phyloP scores from a whole-genome alignment of 805 yeast genomes.

The Ogataea thermomethanolica region DNA sequence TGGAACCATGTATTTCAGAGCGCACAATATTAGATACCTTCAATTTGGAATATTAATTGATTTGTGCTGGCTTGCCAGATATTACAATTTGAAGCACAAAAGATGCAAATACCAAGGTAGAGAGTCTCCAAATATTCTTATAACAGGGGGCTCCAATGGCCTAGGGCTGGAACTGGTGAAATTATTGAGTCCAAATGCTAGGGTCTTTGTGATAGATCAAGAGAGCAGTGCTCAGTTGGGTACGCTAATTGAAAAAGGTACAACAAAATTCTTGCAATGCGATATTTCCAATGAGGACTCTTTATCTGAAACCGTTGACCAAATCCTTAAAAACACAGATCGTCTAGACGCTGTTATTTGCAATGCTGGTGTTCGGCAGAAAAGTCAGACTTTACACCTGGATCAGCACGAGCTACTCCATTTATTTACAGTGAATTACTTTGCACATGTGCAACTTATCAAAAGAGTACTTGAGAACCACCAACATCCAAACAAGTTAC shows the following conservation, averaged over 20 bases:
- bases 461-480: slow-evolving; percentile 27
- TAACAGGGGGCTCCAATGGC: slow-evolving; percentile 53
- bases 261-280: slow-evolving; percentile 26
- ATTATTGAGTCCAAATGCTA: slow-evolving; percentile 13
- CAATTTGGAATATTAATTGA: slow-evolving; percentile 10
- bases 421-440: slow-evolving; percentile 40
- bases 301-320: slow-evolving; percentile 27
- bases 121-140: slow-evolving; percentile 28
- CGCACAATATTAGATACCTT: slow-evolving; percentile 3
- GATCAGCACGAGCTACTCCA: slow-evolving; percentile 23
- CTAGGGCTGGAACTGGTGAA: slow-evolving; percentile 43
- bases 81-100: slow-evolving; percentile 14
- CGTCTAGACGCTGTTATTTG: slow-evolving; percentile 37
- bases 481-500: slow-evolving; percentile 30
- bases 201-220: slow-evolving; percentile 10
- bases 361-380: slow-evolving; percentile 49
- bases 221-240: slow-evolving; percentile 10
- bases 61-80: slow-evolving; percentile 23
- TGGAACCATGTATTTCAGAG: slow-evolving; percentile 3
- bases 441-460: slow-evolving; percentile 42
- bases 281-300: slow-evolving; percentile 19
- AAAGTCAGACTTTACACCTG: slow-evolving; percentile 29
- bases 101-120: not conserved
- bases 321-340: slow-evolving; percentile 13
- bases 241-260: slow-evolving; percentile 7